phyloP scores from a whole-genome alignment of 331 rosid species.

The Arachis monticola region DNA sequence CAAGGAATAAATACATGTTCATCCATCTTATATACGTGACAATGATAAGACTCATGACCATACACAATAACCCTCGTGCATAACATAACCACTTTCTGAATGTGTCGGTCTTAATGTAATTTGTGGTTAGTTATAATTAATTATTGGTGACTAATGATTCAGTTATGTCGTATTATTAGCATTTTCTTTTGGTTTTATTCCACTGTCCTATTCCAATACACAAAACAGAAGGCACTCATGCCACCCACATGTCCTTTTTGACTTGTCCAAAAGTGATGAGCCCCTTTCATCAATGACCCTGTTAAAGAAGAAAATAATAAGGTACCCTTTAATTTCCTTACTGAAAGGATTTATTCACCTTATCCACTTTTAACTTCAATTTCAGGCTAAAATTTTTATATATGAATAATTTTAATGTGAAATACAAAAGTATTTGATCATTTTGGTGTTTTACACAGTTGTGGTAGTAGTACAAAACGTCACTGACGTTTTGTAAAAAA shows the following conservation, averaged over 20 bases:
- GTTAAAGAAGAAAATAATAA: not conserved
- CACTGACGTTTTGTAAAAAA: too few species aligned
- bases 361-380: not conserved
- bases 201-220: constrained; percentile 4
- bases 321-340: not conserved
- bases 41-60: not conserved
- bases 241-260: constrained; percentile 49
- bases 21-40: not conserved
- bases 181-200: not conserved
- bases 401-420: too few species aligned
- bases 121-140: not conserved
- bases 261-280: constrained; percentile 42
- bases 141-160: constrained; percentile 30
- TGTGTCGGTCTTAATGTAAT: not conserved
- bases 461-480: too few species aligned
- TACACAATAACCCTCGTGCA: not conserved
- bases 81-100: not conserved
- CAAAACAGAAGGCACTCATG: constrained; percentile 30
- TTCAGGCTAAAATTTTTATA: too few species aligned
- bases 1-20: too few species aligned
- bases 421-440: too few species aligned
- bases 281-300: constrained; percentile 37
- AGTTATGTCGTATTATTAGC: constrained; percentile 1
- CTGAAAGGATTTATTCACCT: not conserved
- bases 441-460: too few species aligned